phyloP scores from a whole-genome alignment of 345 rosid species.

The Murraya paniculata region DNA sequence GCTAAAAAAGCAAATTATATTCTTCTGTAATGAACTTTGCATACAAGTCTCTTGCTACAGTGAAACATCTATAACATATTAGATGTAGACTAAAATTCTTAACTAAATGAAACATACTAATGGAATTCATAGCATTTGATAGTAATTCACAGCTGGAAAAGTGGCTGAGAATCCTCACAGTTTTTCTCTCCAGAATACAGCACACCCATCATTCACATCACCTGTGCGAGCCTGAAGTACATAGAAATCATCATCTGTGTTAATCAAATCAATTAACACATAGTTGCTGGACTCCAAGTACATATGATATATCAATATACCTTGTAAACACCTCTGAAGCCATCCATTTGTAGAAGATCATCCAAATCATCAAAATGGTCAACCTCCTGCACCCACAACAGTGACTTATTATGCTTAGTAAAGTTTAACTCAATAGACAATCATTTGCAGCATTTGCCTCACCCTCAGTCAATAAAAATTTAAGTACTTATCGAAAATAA shows the following conservation, averaged over 20 bases:
- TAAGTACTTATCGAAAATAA: neutral
- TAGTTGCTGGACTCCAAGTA: neutral
- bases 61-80: neutral
- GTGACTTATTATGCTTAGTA: neutral
- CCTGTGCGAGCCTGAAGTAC: conserved; percentile 74
- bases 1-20: neutral
- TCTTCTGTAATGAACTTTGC: neutral
- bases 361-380: conserved; percentile 63
- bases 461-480: neutral
- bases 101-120: neutral
- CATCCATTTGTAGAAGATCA: conserved; percentile 46
- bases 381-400: conserved; percentile 53
- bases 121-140: neutral
- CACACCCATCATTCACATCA: conserved; percentile 83
- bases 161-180: conserved; percentile 37
- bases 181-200: conserved; percentile 75
- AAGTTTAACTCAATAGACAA: conserved; percentile 5
- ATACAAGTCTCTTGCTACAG: neutral
- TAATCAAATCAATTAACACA: neutral
- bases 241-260: conserved; percentile 16
- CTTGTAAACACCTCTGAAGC: conserved; percentile 76
- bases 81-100: neutral
- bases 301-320: conserved; percentile 29
- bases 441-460: neutral
- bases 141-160: neutral